phyloP scores from a whole-genome alignment of 768 basidiomycete species.

The Tephrocybe sp. region DNA sequence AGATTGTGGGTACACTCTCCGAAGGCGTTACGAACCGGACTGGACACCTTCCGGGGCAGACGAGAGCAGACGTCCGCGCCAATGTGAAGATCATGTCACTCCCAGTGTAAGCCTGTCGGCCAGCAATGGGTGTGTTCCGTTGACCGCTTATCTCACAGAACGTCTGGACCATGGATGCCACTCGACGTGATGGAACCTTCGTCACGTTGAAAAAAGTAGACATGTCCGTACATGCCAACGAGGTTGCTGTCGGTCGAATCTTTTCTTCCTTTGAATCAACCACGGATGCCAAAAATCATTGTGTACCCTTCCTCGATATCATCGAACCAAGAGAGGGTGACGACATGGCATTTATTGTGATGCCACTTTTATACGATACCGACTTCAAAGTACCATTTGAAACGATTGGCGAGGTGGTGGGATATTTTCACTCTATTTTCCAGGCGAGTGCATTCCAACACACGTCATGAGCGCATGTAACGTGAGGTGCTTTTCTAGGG shows the following conservation, averaged over 20 bases:
- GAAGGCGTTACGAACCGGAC: slow-evolving; percentile 26
- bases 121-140: too few relatives aligned
- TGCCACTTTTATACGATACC: slow-evolving; percentile 22
- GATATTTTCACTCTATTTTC: slow-evolving; percentile 32
- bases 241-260: slow-evolving; percentile 29
- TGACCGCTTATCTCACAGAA: too few relatives aligned
- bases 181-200: slow-evolving; percentile 28
- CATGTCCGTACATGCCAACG: slow-evolving; percentile 19
- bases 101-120: neutral
- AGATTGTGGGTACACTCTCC: slow-evolving; percentile 30
- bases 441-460: slow-evolving; percentile 19
- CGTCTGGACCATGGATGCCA: slow-evolving; percentile 29
- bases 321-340: slow-evolving; percentile 8
- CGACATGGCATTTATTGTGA: slow-evolving; percentile 16
- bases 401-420: slow-evolving; percentile 28
- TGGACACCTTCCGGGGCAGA: slow-evolving; percentile 29
- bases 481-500: slow-evolving; percentile 23
- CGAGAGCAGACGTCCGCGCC: neutral
- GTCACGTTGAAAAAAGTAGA: slow-evolving; percentile 30
- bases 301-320: slow-evolving; percentile 28
- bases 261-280: slow-evolving; percentile 15
- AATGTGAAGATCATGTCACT: neutral
- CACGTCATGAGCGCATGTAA: neutral
- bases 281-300: slow-evolving; percentile 31
- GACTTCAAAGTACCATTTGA: slow-evolving; percentile 21